These are phyloP conservation scores for Rhodotorula sp. DNA, from an alignment of 1,284 basidiomycete species.

Conservation along the genomic window DNA sequence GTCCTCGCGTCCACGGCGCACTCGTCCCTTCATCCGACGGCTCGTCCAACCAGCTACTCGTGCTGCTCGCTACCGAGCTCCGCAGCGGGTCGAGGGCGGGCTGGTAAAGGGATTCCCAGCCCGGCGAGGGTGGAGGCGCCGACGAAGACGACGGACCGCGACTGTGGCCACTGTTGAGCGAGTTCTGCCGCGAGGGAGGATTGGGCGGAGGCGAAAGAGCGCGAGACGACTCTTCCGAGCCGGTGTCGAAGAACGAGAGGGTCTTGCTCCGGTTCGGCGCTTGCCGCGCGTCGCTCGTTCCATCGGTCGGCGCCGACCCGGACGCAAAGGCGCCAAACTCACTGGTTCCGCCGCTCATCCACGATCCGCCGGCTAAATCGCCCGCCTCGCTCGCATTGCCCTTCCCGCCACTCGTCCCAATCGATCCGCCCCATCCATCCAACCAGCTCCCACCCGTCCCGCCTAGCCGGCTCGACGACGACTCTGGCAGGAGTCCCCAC, in stretches of 20 bases:
- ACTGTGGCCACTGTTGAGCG: slow-evolving; percentile 8
- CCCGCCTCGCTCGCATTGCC: not conserved
- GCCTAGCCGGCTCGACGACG: not conserved
- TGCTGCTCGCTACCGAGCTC: slow-evolving; percentile 13
- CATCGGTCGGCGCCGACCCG: not conserved
- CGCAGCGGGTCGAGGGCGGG: slow-evolving; percentile 8
- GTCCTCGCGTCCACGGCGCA: slow-evolving; percentile 7
- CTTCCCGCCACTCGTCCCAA: not conserved
- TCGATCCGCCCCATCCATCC: not conserved
- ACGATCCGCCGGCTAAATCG: not conserved
- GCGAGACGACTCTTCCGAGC: not conserved
- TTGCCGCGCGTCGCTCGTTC: not conserved
- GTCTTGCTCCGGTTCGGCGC: slow-evolving; percentile 30
- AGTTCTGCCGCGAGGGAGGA: slow-evolving; percentile 29
- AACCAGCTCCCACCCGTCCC: not conserved
- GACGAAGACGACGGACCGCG: not conserved
- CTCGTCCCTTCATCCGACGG: not conserved
- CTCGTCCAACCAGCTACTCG: slow-evolving; percentile 29
- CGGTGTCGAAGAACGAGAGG: slow-evolving; percentile 32
- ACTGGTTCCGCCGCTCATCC: not conserved
- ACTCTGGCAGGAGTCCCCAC: slow-evolving; percentile 20
- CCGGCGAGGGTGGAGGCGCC: not conserved
- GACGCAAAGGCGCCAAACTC: slow-evolving; percentile 10
- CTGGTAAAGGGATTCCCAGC: not conserved
- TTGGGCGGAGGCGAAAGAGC: slow-evolving; percentile 33